Conservation (phyloP, 225 moss, liverwort and hornwort genomes). For the Climacium dendroides region DNA sequence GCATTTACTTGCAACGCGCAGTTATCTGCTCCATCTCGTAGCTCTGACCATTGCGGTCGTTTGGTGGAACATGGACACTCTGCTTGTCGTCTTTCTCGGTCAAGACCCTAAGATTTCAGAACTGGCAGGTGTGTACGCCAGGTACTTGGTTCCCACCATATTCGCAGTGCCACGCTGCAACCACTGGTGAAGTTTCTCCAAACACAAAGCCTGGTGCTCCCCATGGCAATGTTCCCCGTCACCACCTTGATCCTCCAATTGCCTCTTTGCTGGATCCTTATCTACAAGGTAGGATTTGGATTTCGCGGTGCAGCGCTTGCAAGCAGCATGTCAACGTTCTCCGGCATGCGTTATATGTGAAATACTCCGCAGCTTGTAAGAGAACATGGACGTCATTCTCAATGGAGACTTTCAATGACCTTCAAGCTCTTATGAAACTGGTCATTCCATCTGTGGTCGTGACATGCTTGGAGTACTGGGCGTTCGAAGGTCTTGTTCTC, state of each 20-base stretch:
- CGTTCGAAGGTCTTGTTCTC: slow-evolving; percentile 44
- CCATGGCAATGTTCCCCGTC: neutral
- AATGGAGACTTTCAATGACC: slow-evolving; percentile 27
- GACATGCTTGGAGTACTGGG: slow-evolving; percentile 71
- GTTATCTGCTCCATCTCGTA: neutral
- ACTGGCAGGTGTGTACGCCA: neutral
- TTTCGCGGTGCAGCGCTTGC: slow-evolving; percentile 54
- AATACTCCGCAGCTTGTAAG: slow-evolving; percentile 15
- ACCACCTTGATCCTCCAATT: neutral
- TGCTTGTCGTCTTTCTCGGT: slow-evolving; percentile 5
- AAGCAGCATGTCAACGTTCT: slow-evolving; percentile 24
- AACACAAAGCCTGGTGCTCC: neutral
- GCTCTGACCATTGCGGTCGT: slow-evolving; percentile 14
- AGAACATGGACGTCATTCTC: slow-evolving; percentile 60
- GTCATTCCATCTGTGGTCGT: slow-evolving; percentile 55
- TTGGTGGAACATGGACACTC: slow-evolving; percentile 18
- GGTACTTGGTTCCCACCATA: neutral
- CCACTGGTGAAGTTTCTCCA: neutral
- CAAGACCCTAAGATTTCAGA: neutral
- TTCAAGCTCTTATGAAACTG: slow-evolving; percentile 30
- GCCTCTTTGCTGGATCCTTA: slow-evolving; percentile 34
- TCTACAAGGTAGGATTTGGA: slow-evolving; percentile 36
- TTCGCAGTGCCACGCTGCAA: neutral
- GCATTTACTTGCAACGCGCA: slow-evolving; percentile 55
- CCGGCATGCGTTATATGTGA: slow-evolving; percentile 15